Evolutionary conservation across 2,329 filamentous ascomycete genomes (phyloP), one percentile per base, ranked within the genome.

Genomic region (Ampelomyces quisqualis): DNA sequence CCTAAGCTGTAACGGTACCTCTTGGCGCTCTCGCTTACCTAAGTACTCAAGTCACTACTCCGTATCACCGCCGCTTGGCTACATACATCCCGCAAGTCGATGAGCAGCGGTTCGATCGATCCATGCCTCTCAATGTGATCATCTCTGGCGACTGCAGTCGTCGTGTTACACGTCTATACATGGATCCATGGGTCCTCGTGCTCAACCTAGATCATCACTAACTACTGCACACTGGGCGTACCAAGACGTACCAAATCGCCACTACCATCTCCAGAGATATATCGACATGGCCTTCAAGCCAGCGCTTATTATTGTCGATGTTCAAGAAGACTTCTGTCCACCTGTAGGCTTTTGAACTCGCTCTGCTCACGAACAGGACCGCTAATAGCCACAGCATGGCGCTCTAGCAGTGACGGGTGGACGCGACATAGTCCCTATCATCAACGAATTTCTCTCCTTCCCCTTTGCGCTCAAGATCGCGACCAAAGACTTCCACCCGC

Each of bases 321-420:
- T 95, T 62, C 93, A 97, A 70, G 86, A 96, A 68, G 91, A 97
- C 73, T 97, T 96, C 68, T 95, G 89, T 68, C 87, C 88, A 44
- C 90, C 90, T 9, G 89, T 93, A 72, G 72, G 84, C n/a, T 47
- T 49, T 65, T 51, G 22, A 26, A n/a, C 13, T n/a, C 11, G 2
- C 14, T 9, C 7, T 3, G 7, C 8, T 11, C 3, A n/a, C 3
- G 17, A 3, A 18, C 22, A 15, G 7, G 10, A 27, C n/a, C 7
- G 18, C 38, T 40, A 8, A 40, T 22, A 29, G 19, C 21, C 11
- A 24, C 56, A 95, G 89, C 79, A 85, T 49, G 93, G 91, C 49
- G 77, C 88, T n/a, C 82, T 98, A 35, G 85, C 89, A 21, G 88
- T 97, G n/a, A 64, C 80, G 39, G 72, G 77, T 34, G 93, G 84